Base-by-base conservation (phyloP, 257 asterid genomes). In the Solanum sitiens region DNA sequence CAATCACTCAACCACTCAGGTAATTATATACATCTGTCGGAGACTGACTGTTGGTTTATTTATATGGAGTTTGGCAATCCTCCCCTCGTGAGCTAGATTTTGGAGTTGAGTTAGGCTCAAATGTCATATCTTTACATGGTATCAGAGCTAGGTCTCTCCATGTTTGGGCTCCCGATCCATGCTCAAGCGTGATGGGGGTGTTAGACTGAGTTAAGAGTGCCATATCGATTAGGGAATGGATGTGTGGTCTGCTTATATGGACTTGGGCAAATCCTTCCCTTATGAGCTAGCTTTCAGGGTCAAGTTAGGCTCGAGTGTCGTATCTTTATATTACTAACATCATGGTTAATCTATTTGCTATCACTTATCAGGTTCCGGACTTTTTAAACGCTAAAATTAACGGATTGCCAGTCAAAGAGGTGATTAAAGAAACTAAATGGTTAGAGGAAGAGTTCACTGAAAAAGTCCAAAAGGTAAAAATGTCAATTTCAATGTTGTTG, bases 1-100 rank as follows among this genome's bases (percentile, higher is more conserved):
- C 20, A 97, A 97, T 90, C 99, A 97, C 94, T 97, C 99, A 8
- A 96, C 99, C 35, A 97, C 99, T 91, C 99, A 97, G 98, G 99
- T 95, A 59, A 40, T 63, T 90, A 61, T 30, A 45, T 18, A 27
- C 85, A 79, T 56, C 25, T 2, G n/a, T 0, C 11, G 25, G 25
- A 56, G 65, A 56, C 18, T 56, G 65, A 56, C 5, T 56, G 11
- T 56, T 56, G 11, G 65, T 3, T 56, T 56, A 56, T 56, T 56
- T 56, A 7, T 56, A 18, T 18, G 11, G 5, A 56, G 11, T 56
- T 56, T 11, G 65, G 1, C 0, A 56, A 56, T 56, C n/a, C 25
- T 56, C 11, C n/a, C 0, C 11, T 0, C 25, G 5, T 20, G 65
- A 56, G n/a, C 65, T 56, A 56, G 25, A 0, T 20, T 56, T 56